Base-by-base conservation (phyloP, 371 early-diverging fungal genomes). In the Batkoa obscura region DNA sequence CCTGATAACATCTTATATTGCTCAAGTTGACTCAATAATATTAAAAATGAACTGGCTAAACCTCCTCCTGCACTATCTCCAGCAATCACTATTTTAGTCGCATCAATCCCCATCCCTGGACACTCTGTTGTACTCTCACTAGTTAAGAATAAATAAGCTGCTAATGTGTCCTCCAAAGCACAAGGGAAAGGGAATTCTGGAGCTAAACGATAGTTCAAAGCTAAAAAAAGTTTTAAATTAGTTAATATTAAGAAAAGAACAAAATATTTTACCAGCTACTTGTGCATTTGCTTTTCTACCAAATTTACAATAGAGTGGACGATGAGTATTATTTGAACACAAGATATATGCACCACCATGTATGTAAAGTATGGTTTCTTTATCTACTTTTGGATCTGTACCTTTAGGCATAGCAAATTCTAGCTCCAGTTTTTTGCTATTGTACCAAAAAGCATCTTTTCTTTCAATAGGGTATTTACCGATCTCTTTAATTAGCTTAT, bases 181-280 rank as follows among this genome's bases (percentile, higher is more conserved):
- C 76, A 70, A 1, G 94, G 94, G 59, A 89, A 91, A 6, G 86
- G 80, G 51, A 75, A 61, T 42, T 86, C 81, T 0, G 94, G 94
- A 0, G 88, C 84, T 30, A 87, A 64, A 12, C 90, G 71, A 41
- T 73, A 73, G 41, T 63, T 64, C 10, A 73, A 50, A 32, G 64
- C 73, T 71, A 50, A 9, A 31, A 55, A 17, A 47, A 1, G n/a
- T n/a, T 2, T 30, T 42, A 32, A 23, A 32, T 30, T 42, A 32
- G 13, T n/a, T 32, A 37, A 10, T 0, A 12, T 38, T 30, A 33
- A 17, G 13, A 36, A 30, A 47, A 48, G 1, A 0, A 15, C n/a
- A 13, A 9, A 5, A 23, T 37, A 39, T 15, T 15, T 56, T 66
- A 73, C 78, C 71, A 62, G 75, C 70, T 38, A 74, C 60, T 30